A percentile compares a stretch with the other conserved stretches of the same genome.
Conservation (phyloP, 73 alveolate genomes). For the Paramecium biaurelia region DNA sequence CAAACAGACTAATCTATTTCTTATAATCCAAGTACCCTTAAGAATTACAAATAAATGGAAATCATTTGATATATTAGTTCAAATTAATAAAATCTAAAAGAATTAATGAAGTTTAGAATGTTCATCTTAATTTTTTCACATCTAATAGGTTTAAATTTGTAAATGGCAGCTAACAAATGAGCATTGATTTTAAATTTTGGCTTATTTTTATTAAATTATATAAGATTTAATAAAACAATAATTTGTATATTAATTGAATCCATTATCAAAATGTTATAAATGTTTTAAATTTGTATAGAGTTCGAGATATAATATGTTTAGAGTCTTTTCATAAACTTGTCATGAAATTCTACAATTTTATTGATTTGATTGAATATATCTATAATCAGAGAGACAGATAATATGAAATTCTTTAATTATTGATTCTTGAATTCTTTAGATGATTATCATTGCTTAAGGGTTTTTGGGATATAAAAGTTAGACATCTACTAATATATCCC, state of each 20-base stretch:
- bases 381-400: conserved; percentile 82
- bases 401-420: too few species aligned
- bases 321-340: conserved; percentile 37
- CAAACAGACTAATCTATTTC: too few species aligned
- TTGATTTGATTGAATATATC: conserved; percentile 69
- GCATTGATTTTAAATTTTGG: too few species aligned
- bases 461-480: conserved; percentile 78
- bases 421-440: conserved; percentile 76
- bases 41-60: too few species aligned
- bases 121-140: conserved; percentile 65
- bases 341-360: background rate
- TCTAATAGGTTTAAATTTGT: conserved; percentile 88
- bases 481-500: conserved; percentile 86
- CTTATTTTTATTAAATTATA: too few species aligned
- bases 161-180: too few species aligned
- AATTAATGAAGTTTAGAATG: conserved; percentile 70
- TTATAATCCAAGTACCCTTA: too few species aligned
- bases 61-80: too few species aligned
- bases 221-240: too few species aligned
- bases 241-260: conserved; percentile 70
- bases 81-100: too few species aligned
- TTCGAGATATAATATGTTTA: conserved; percentile 64
- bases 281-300: too few species aligned
- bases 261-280: too few species aligned
- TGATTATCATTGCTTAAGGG: conserved; percentile 84